phyloP scores from a whole-genome alignment of 805 yeast species.

The Torulaspora gathmanii region DNA sequence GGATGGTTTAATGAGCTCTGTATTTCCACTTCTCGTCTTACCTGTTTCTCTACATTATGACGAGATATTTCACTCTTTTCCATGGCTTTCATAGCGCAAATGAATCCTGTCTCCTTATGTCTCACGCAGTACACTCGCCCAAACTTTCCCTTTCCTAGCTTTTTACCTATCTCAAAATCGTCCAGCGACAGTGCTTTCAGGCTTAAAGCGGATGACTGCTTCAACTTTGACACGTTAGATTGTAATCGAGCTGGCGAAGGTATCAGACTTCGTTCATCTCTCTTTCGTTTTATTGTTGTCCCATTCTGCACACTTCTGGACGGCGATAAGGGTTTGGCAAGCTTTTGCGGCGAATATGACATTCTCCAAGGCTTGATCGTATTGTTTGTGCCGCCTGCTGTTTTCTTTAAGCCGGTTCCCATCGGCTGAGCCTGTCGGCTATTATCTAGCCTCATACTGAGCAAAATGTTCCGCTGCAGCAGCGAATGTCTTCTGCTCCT shows the following conservation, averaged over 20 bases:
- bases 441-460: slow-evolving; percentile 23
- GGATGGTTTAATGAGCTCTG: slow-evolving; percentile 76
- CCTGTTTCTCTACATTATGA: slow-evolving; percentile 75
- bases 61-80: slow-evolving; percentile 70
- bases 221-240: neutral
- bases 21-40: slow-evolving; percentile 86
- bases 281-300: neutral
- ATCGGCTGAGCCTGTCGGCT: slow-evolving; percentile 4
- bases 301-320: neutral
- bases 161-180: slow-evolving; percentile 83
- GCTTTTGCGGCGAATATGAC: slow-evolving; percentile 14
- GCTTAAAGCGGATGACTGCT: slow-evolving; percentile 8
- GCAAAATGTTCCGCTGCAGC: slow-evolving; percentile 24
- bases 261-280: neutral
- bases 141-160: slow-evolving; percentile 87
- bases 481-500: slow-evolving; percentile 22
- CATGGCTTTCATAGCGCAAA: slow-evolving; percentile 92
- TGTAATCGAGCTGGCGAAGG: slow-evolving; percentile 2
- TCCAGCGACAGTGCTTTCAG: slow-evolving; percentile 18
- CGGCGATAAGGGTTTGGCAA: slow-evolving; percentile 1
- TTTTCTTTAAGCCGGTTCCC: slow-evolving; percentile 2
- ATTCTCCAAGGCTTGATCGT: slow-evolving; percentile 17
- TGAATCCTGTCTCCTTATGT: slow-evolving; percentile 67
- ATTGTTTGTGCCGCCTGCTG: neutral
- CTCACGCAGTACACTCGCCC: slow-evolving; percentile 88